Evolutionary conservation across 2,329 filamentous ascomycete species (phyloP), one percentile per base, ranked within the genome.

Genomic region (Colletotrichum tabaci): DNA sequence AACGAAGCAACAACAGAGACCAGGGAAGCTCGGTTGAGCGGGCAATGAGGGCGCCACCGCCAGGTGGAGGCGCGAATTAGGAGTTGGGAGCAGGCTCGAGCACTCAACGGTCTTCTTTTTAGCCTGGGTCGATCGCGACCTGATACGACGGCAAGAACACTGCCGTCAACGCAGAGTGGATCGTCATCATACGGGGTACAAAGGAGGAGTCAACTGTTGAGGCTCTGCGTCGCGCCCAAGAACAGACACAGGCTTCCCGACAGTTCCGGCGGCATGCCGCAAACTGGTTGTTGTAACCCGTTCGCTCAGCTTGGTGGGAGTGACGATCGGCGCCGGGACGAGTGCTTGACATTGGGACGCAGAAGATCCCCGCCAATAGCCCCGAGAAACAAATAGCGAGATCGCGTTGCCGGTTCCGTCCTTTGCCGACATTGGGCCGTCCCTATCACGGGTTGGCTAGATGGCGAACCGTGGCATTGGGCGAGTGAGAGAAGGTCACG

Each of bases 291-390:
- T 21, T 15, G 44, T 26, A 12, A 52, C 23, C 52, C 26, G 30
- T 50, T 26, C 26, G 26, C 26, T 26, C 23, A 6, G 18, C n/a
- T 16, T 40, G 40, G 23, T 23, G 35, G 56, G 40, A 63, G 5
- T 58, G 10, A 61, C 55, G 58, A 71, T 71, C 65, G 52, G 58
- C 64, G 18, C 23, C 47, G 12, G 18, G 26, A 26, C 68, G 21
- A 15, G 23, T 13, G 13, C 53, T 49, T 44, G 50, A 26, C 50
- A 38, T 58, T 23, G 35, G 65, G 26, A 15, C 18, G 18, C n/a
- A 52, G n/a, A 56, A 58, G 56, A 26, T 57, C 53, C 44, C 50
- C 50, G 46, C 15, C 16, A 23, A 52, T 62, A 50, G 64, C 23
- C 35, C 18, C 26, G n/a, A 30, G 63, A 53, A 23, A 26, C 18